Evolutionary conservation across 2,329 filamentous ascomycete genomes (phyloP).

Genomic region (Apiospora pterosperma): DNA sequence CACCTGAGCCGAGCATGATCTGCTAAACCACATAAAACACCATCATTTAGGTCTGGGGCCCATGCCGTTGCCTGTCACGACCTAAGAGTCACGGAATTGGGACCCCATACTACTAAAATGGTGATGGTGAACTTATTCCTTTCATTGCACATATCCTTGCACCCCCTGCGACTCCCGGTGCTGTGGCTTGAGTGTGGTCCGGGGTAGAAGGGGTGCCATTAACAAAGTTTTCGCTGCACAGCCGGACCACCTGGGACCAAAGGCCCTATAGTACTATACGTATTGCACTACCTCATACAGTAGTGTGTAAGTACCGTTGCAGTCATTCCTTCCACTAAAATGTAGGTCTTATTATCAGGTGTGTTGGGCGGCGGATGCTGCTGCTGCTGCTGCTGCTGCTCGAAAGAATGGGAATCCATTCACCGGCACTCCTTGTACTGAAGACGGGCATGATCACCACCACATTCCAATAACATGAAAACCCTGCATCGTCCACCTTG

Average conservation of each 20-base stretch:
- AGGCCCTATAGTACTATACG: background rate
- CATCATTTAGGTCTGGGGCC: background rate
- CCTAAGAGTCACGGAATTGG: background rate
- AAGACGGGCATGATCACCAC: conserved; percentile 1
- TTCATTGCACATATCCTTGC: background rate
- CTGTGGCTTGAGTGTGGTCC: background rate
- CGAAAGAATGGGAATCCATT: background rate
- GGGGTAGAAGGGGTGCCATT: background rate
- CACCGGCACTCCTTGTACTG: background rate
- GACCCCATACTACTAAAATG: background rate
- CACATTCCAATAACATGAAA: background rate
- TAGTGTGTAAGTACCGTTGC: background rate
- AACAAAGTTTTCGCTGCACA: background rate
- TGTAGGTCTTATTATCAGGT: background rate
- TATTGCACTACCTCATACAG: background rate
- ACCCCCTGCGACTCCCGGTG: background rate
- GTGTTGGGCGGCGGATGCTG: background rate
- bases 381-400: background rate
- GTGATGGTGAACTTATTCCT: background rate
- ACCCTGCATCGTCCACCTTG: background rate
- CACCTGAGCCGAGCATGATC: background rate
- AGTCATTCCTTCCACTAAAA: background rate
- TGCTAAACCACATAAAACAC: background rate
- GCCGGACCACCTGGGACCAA: background rate
- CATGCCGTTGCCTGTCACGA: background rate